A percentile compares a stretch with the other conserved stretches of the same genome.
Conservation (phyloP, 352 stramenopile species). For the Globisporangium lucens region DNA sequence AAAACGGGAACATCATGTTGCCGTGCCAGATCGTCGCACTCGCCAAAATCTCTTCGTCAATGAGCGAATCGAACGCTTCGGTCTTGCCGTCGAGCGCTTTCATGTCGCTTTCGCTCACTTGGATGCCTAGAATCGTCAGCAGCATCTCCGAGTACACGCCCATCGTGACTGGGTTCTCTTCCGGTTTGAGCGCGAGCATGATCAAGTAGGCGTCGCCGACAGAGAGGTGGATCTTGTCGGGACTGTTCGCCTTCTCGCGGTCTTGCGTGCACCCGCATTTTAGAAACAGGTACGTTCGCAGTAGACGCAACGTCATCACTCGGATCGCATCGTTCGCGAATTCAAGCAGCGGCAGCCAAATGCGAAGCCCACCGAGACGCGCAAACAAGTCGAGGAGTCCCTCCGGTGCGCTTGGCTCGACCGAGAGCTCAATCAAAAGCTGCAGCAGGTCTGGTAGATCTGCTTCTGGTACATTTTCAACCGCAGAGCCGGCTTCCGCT, state of each 20-base stretch:
- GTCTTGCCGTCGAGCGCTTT: constrained; percentile 46
- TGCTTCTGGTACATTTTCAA: constrained; percentile 71
- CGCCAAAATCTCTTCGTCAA: constrained; percentile 48
- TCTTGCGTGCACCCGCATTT: constrained; percentile 71
- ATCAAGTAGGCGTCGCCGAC: constrained; percentile 79
- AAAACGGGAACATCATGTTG: constrained; percentile 67
- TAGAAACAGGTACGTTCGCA: constrained; percentile 76
- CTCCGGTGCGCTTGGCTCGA: constrained; percentile 63
- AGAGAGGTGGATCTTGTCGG: constrained; percentile 77
- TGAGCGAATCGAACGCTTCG: constrained; percentile 43
- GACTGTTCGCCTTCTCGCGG: constrained; percentile 54
- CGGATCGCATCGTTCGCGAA: constrained; percentile 70
- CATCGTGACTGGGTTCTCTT: constrained; percentile 64
- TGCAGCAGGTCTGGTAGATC: constrained; percentile 78
- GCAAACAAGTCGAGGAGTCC: constrained; percentile 76
- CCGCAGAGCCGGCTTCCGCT: constrained; percentile 54
- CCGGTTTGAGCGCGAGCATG: constrained; percentile 71
- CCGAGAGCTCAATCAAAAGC: constrained; percentile 72
- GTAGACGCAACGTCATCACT: constrained; percentile 75
- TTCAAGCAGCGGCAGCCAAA: constrained; percentile 78
- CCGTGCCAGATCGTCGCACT: constrained; percentile 58
- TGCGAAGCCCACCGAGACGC: constrained; percentile 68
- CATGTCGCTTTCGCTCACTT: constrained; percentile 60
- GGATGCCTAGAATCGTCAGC: constrained; percentile 67
- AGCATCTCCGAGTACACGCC: constrained; percentile 80